Evolutionary conservation across 1,139 yeast species (phyloP), one percentile per base, ranked within the genome.

Genomic region (Meyerozyma carpophila): DNA sequence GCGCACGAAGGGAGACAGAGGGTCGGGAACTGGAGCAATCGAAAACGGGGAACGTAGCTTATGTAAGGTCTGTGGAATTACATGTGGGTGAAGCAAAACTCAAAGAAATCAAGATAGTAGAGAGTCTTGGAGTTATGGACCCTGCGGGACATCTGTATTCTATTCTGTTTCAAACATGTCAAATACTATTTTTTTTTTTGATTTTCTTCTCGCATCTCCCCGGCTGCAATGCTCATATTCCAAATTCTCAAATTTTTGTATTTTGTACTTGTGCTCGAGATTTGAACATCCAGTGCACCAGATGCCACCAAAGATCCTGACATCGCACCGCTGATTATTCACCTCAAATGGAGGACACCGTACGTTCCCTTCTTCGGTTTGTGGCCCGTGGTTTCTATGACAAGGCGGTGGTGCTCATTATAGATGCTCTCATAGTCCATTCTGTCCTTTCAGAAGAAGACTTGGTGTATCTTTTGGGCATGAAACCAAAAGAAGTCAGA

Each of bases 381-480:
- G 96, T 89, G 16, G 82, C 83, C 3, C 75, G 98, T 50, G 94
- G 95, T 21, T 93, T 93, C 65, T 93, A 91, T 60, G 82, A 89
- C 40, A 81, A 83, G 40, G 84, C 90, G n/a, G 85, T 86, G 54
- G 84, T 90, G 41, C 75, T 93, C 40, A 82, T 93, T 25, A 66
- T 93, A 51, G 98, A 93, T 62, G 96, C 97, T 2, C 73, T 93
- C n/a, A 65, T 93, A 41, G 79, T 86, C 55, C 98, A 93, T 62
- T 84, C 93, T 8, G 97, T 91, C 18, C 73, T 93, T 39, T 85
- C 93, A n/a, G 98, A 93, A 62, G 98, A 93, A 52, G 98, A 93
- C 63, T 72, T 93, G 61, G 79, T 85, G 40, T 82, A 80, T 55
- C 70, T 93, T 48, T 70, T 91, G 43, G 91, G 94, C 28, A 83